These are phyloP conservation scores for Arthroderma sp. DNA, from an alignment of 2,329 filamentous ascomycete species.

Conservation along the genomic window DNA sequence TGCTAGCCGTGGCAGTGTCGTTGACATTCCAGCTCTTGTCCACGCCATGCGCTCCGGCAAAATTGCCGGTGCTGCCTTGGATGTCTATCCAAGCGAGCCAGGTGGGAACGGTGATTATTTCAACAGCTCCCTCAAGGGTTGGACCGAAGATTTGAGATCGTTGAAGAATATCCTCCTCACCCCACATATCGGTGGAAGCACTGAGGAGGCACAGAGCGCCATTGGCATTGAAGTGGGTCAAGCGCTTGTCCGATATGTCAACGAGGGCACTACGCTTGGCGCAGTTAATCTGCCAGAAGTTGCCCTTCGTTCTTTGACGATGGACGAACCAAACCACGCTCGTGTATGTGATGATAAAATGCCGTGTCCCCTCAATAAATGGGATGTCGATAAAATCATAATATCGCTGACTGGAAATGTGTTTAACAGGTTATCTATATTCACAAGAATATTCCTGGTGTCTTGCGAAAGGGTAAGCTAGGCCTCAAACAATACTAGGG, in stretches of 20 bases:
- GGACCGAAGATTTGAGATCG: constrained; percentile 70
- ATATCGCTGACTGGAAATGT: not conserved
- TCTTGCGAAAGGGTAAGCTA: constrained; percentile 60
- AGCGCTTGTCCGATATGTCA: constrained; percentile 84
- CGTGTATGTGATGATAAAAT: constrained; percentile 41
- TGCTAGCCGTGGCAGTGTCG: constrained; percentile 82
- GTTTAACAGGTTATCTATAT: constrained; percentile 67
- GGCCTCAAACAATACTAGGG: not conserved
- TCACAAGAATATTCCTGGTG: constrained; percentile 91
- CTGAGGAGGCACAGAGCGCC: constrained; percentile 90
- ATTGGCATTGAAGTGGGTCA: constrained; percentile 90
- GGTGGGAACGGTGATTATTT: constrained; percentile 93
- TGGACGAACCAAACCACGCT: constrained; percentile 79
- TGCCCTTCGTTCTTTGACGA: constrained; percentile 72
- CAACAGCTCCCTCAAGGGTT: constrained; percentile 65
- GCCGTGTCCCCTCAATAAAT: not conserved
- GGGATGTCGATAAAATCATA: too few relatives aligned
- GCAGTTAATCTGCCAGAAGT: constrained; percentile 97
- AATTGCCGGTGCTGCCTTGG: constrained; percentile 84
- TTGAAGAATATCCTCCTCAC: constrained; percentile 91
- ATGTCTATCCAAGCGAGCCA: constrained; percentile 91
- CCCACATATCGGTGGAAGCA: constrained; percentile 93
- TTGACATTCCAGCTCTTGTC: constrained; percentile 85
- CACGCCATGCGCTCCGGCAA: constrained; percentile 75
- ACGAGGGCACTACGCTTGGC: constrained; percentile 79